Base-by-base conservation (phyloP, 495 filamentous ascomycete genomes). In the Penicillium pulvis region DNA sequence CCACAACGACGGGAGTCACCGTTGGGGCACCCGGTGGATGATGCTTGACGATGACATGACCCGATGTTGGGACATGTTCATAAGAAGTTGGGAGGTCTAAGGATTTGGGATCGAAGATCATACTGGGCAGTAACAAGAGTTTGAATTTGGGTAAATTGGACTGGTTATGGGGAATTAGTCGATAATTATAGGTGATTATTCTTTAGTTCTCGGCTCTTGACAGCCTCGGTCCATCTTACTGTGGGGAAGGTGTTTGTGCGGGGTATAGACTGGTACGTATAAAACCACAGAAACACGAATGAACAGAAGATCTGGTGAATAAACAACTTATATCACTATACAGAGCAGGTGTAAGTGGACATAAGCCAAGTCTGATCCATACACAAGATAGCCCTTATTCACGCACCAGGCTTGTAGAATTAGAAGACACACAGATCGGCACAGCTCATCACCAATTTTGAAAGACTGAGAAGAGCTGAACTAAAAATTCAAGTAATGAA, bases 1-100 rank as follows among this genome's bases (percentile, higher is more conserved):
- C 72, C 30, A 87, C 65, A 19, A 88, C 75, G 36, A 86, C 75
- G 3, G 77, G 78, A 0, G 85, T 88, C 8, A 77, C 74, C 19
- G 72, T 73, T 24, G 76, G 62, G 0, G 84, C 75, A 19, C 72
- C 71, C 0, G 59, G 46, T 0, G 83, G 83, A 60, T 84, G 69
- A 58, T 88, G 83, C 19, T 77, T 77, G 61, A 85, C 64, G 23
- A 75, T 71, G 63, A 88, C 81, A 57, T 86, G 69, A 28, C 67
- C 67, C 4, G 64, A 73, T 44, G 63, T 80, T 23, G 79, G 78
- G 47, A 84, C 67, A 20, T 66, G 65, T 44, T 75, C 72, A 55
- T 78, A 78, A 9, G 75, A 78, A 12, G 61, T 30, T 28, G 73
- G 75, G 12, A 78, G 69, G 20, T 63, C 61, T 54, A 76, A 64